Base-by-base conservation (phyloP, 108 stramenopile genomes). In the Mayamaea pseudoterrestris region DNA sequence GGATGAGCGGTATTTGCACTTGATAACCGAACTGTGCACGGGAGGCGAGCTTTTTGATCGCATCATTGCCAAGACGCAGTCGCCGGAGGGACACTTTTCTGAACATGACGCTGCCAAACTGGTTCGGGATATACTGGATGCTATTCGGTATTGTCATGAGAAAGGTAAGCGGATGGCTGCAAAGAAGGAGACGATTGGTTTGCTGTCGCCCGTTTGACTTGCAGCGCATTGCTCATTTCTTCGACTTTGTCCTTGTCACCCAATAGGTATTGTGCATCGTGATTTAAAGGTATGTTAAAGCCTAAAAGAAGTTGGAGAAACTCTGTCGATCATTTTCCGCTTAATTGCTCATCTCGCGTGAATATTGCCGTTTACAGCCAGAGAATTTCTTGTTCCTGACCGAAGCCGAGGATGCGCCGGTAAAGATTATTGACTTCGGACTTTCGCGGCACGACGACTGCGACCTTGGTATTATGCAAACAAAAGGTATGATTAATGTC, bases 361-460 rank as follows among this genome's bases (percentile, higher is more conserved):
- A 18, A 13, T 25, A 25, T 21, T 42, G 12, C 32, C 9, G 9
- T 11, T 16, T 9, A 11, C 11, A 14, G 8, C 51, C 51, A 27
- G 53, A 54, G 21, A 54, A 54, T 53, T 97, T 97, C 60, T 57
- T 98, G 6, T 90, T 98, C 49, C 55, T 81, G 24, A 82, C 71
- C 17, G 63, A 73, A 29, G 73, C 61, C 0, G 90, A 95, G 43
- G 73, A 77, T 50, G 55, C 91, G 2, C 73, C 71, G 27, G 75
- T 99, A 32, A 96, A 95, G 59, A 93, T 99, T 57, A 96, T 98
- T 58, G 98, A 99, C 29, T 99, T 99, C 59, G 98, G 98, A 30
- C 71, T 99, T 42, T 80, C 82, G 8, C 85, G 92, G 32, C 90
- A 97, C 53, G 85, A 94, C 47, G 71, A 74, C 39, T 54, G 74